Evolutionary conservation across 73 alveolate genomes (phyloP).

Genomic region (Paramecium sonneborni): DNA sequence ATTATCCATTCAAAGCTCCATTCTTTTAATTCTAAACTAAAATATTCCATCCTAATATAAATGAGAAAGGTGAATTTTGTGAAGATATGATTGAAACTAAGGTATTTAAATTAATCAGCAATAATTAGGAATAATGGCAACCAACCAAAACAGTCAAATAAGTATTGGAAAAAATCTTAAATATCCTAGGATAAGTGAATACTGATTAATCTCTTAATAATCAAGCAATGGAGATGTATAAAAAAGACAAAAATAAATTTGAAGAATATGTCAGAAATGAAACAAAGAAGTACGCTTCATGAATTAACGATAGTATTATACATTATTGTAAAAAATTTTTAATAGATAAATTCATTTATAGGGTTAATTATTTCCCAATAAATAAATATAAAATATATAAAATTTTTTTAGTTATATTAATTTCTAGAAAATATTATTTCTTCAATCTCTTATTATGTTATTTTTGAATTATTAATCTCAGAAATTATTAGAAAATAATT

Average conservation of each 20-base stretch:
- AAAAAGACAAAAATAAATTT: conserved; percentile 36
- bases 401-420: not conserved
- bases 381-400: no score
- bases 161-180: conserved; percentile 57
- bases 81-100: conserved; percentile 46
- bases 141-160: conserved; percentile 59
- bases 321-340: not conserved
- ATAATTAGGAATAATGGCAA: conserved; percentile 60
- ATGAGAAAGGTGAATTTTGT: conserved; percentile 63
- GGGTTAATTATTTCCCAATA: not conserved
- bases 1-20: conserved; percentile 73
- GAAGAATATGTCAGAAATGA: conserved; percentile 8
- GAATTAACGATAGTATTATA: not conserved
- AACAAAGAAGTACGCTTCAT: not conserved
- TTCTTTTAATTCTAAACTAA: conserved; percentile 53
- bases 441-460: not conserved
- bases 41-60: conserved; percentile 72
- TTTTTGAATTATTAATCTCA: not conserved
- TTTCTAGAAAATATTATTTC: not conserved
- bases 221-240: conserved; percentile 51
- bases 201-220: conserved; percentile 55
- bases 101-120: not conserved
- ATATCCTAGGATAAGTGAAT: conserved; percentile 43
- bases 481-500: not conserved
- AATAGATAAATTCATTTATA: not conserved